A percentile compares a stretch with the other conserved stretches of the same genome.
These are phyloP conservation scores for Metarhizium sp. DNA, from an alignment of 2,329 filamentous ascomycete genomes.

Conservation along the genomic window DNA sequence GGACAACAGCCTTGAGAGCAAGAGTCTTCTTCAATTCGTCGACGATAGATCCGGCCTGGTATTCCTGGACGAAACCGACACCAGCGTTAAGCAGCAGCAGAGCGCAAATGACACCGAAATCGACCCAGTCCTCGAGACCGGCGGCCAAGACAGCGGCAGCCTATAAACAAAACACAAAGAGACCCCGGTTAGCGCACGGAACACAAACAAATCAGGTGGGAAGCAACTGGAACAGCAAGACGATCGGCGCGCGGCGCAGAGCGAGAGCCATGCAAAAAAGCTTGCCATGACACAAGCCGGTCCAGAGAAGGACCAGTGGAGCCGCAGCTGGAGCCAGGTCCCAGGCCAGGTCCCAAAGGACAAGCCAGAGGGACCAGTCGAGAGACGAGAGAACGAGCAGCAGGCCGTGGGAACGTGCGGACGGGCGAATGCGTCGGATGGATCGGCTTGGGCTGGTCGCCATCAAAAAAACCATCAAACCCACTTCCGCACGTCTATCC, in stretches of 20 bases:
- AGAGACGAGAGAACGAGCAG: no score
- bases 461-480: not conserved
- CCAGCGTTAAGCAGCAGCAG: slow-evolving; percentile 74
- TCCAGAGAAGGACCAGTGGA: not conserved
- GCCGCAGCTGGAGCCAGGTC: not conserved
- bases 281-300: not conserved
- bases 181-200: slow-evolving; percentile 16
- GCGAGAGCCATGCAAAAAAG: not conserved
- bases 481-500: not conserved
- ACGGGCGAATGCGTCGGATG: slow-evolving; percentile 11
- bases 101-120: slow-evolving; percentile 85
- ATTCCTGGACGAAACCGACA: slow-evolving; percentile 86
- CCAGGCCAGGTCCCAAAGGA: not conserved
- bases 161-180: slow-evolving; percentile 23
- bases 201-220: not conserved
- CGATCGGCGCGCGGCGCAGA: not conserved
- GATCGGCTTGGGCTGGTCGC: slow-evolving; percentile 10
- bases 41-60: slow-evolving; percentile 81
- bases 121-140: slow-evolving; percentile 81
- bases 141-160: slow-evolving; percentile 71
- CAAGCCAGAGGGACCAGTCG: not conserved
- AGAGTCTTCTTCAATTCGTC: slow-evolving; percentile 86
- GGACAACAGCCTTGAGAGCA: slow-evolving; percentile 76
- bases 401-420: slow-evolving; percentile 1
- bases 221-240: not conserved